Conservation (phyloP, 2,329 filamentous ascomycete genomes). For the Claviceps pazoutovae region DNA sequence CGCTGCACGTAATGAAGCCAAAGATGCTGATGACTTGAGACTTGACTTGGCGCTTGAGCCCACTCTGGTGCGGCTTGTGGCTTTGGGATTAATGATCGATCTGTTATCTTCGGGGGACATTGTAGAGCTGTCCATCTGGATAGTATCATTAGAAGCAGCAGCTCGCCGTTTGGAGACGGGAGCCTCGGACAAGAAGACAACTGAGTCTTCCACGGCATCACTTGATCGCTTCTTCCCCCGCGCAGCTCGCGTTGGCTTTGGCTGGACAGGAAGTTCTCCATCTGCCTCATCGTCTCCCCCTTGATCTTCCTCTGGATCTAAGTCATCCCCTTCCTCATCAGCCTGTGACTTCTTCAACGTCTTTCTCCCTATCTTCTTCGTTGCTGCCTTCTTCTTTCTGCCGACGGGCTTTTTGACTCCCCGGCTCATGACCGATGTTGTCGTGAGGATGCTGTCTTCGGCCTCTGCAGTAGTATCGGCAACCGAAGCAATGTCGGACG, state of each 20-base stretch:
- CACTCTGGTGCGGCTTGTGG: constrained; percentile 18
- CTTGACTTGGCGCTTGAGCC: constrained; percentile 26
- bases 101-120: constrained; percentile 26
- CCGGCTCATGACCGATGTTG: constrained; percentile 42
- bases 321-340: constrained; percentile 8
- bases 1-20: constrained; percentile 26
- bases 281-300: constrained; percentile 17
- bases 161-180: constrained; percentile 47
- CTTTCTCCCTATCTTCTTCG: constrained; percentile 25
- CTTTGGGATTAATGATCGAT: constrained; percentile 23
- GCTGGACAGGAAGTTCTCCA: constrained; percentile 14
- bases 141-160: constrained; percentile 35
- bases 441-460: constrained; percentile 48
- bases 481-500: constrained; percentile 35
- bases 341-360: constrained; percentile 36
- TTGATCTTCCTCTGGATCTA: constrained; percentile 7
- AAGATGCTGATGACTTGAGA: constrained; percentile 33
- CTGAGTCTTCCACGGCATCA: constrained; percentile 39
- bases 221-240: constrained; percentile 51
- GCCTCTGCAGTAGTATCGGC: constrained; percentile 33
- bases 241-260: constrained; percentile 21
- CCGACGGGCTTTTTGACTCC: constrained; percentile 38
- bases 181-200: constrained; percentile 26
- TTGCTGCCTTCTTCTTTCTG: constrained; percentile 41
- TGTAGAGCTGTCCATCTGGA: constrained; percentile 24